Base-by-base conservation (phyloP, 208 protist species). In the Sergeia podlipaevii region DNA sequence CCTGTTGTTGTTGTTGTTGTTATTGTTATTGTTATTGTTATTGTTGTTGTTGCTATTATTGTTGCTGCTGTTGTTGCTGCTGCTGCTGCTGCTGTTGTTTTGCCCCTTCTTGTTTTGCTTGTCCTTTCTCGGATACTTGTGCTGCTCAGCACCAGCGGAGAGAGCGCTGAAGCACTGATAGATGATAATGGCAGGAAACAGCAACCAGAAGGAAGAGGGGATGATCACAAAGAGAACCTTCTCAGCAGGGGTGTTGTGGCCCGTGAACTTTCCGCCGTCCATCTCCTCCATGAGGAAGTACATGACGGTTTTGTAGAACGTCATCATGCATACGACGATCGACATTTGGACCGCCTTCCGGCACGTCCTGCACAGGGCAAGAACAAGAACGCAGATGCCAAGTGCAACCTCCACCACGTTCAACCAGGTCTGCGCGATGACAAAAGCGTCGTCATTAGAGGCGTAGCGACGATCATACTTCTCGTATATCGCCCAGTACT, bases 371-470 rank as follows among this genome's bases (percentile, higher is more conserved):
- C 44, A 30, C 1, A 70, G 7, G 2, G 63, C 29, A 5, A 87
- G 56, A 10, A 80, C 0, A 2, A 85, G 50, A 10, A 65, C 68
- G 8, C 73, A 17, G 5, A 90, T 34, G 4, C 79, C 80, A 41
- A 94, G 51, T 3, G 37, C 42, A 4, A 85, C 70, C 61, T 94
- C 82, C 13, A 65, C 44, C 8, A 91, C n/a, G 66, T 94, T 94
- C 41, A 90, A 21, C 67, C 70, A 86, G 57, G 71, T 82, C 69
- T 94, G 86, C 47, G 74, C 74, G 29, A 94, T 72, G 27, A 94
- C 86, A 57, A 94, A 94, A 13, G 74, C 71, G 32, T 94, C 86
- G 32, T 86, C 70, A 65, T 91, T 94, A 3, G 80, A 59, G 27
- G 62, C 73, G 66, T 94, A 91, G 38, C 82, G 80, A 27, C 42